Base-by-base conservation (phyloP, 352 stramenopile genomes). In the Globisporangium splendens region DNA sequence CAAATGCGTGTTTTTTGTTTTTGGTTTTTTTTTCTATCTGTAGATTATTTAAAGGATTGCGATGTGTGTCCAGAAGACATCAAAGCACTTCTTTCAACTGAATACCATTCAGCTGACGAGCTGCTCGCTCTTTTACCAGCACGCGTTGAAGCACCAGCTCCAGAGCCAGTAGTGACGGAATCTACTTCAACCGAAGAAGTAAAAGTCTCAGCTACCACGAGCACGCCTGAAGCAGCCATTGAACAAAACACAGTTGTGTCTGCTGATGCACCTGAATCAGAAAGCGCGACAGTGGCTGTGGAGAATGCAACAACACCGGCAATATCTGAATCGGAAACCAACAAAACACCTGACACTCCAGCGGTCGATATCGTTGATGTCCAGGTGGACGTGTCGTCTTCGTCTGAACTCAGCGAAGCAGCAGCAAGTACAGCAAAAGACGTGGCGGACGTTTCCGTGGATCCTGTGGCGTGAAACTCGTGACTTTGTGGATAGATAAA, bases 1-100 rank as follows among this genome's bases (percentile, higher is more conserved):
- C 14, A 11, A 33, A 24, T n/a, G n/a, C n/a, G n/a, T n/a, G n/a
- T n/a, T n/a, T n/a, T n/a, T n/a, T n/a, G n/a, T n/a, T n/a, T n/a
- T n/a, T n/a, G n/a, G n/a, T n/a, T n/a, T n/a, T n/a, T n/a, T 7
- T 14, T 39, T 13, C 8, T 38, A 10, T n/a, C 12, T 46, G 15
- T 7, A 67, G 61, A 50, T 21, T 68, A 75, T 50, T 76, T 73
- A 48, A 68, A 51, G 57, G 50, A 72, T 28, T 63, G 61, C 12
- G 31, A 59, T 5, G 62, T 66, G 49, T 79, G 68, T 10, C 73
- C 71, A 8, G 54, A 68, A 8, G 15, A n/a, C 0, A 56, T 82
- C 20, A 68, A 50, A 49, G 28, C 63, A 8, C 46, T 70, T 58
- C 46, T 79, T 24, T 38, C 58, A 38, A 64, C 56, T n/a, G 47